These are phyloP conservation scores for Diaporthe ilicicola DNA, from an alignment of 2,329 filamentous ascomycete genomes.

Conservation along the genomic window DNA sequence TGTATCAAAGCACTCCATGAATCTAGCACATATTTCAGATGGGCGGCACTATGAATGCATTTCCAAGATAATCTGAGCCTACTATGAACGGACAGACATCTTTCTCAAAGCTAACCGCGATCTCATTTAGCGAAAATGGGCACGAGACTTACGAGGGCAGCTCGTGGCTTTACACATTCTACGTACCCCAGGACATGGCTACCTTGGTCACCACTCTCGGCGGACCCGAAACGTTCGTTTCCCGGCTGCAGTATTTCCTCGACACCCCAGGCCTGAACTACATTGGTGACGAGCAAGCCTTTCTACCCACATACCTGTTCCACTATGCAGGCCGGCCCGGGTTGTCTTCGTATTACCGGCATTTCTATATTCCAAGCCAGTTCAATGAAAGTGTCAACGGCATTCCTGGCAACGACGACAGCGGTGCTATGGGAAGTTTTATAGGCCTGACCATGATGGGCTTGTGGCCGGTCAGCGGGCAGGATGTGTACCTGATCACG, in stretches of 20 bases:
- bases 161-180: slow-evolving; percentile 75
- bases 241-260: slow-evolving; percentile 66
- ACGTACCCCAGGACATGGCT: slow-evolving; percentile 51
- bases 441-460: slow-evolving; percentile 67
- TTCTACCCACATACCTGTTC: slow-evolving; percentile 67
- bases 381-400: slow-evolving; percentile 64
- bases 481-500: slow-evolving; percentile 70
- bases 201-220: slow-evolving; percentile 62
- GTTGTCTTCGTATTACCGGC: slow-evolving; percentile 55
- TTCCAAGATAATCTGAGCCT: too few species aligned
- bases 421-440: slow-evolving; percentile 70
- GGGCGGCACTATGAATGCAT: too few species aligned
- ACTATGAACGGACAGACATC: too few species aligned
- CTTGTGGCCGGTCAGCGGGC: slow-evolving; percentile 67
- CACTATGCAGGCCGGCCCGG: slow-evolving; percentile 69
- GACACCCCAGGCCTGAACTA: slow-evolving; percentile 47
- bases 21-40: too few species aligned
- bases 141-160: slow-evolving; percentile 75
- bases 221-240: slow-evolving; percentile 57
- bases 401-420: slow-evolving; percentile 71
- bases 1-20: too few species aligned
- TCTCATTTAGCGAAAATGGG: slow-evolving; percentile 43
- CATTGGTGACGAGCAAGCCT: slow-evolving; percentile 61
- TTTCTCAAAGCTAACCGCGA: too few species aligned
- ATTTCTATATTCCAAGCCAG: slow-evolving; percentile 66